Conservation (phyloP, 176 grass and related monocot genomes). For the Bromus sterilis region DNA sequence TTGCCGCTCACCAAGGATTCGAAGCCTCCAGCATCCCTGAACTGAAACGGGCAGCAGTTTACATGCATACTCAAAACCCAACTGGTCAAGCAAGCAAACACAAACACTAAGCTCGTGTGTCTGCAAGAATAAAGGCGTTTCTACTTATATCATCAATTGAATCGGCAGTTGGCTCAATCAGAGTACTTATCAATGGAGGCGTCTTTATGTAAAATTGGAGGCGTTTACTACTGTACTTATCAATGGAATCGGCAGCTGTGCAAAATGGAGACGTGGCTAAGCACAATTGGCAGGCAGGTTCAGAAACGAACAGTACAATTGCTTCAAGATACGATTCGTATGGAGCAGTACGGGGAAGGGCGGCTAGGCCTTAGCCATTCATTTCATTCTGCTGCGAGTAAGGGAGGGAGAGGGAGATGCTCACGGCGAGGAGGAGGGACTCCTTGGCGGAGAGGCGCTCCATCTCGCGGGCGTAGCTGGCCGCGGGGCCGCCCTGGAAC, state of each 20-base stretch:
- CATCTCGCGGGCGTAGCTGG: conserved; percentile 94
- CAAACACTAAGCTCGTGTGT: background rate
- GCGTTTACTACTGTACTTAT: too few species aligned
- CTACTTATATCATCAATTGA: too few species aligned
- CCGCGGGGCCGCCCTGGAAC: conserved; percentile 63
- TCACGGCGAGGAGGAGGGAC: conserved; percentile 86
- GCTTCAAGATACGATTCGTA: background rate
- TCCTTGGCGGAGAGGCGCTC: conserved; percentile 95
- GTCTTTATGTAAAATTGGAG: too few species aligned
- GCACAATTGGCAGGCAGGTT: too few species aligned
- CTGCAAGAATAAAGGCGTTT: too few species aligned
- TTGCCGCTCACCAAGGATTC: conserved; percentile 68
- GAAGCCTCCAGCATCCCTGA: conserved; percentile 89
- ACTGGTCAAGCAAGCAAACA: background rate
- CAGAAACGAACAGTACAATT: too few species aligned
- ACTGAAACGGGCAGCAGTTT: conserved; percentile 44
- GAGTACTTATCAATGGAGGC: too few species aligned
- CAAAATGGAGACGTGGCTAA: background rate
- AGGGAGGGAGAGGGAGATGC: background rate
- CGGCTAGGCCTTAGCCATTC: background rate
- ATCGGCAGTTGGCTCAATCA: too few species aligned
- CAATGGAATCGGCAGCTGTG: background rate
- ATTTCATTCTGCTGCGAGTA: background rate
- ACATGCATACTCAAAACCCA: background rate
- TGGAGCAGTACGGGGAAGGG: background rate